Evolutionary conservation across 768 basidiomycete species (phyloP), one percentile per base, ranked within the genome.

Genomic region (Amyloporia xantha): DNA sequence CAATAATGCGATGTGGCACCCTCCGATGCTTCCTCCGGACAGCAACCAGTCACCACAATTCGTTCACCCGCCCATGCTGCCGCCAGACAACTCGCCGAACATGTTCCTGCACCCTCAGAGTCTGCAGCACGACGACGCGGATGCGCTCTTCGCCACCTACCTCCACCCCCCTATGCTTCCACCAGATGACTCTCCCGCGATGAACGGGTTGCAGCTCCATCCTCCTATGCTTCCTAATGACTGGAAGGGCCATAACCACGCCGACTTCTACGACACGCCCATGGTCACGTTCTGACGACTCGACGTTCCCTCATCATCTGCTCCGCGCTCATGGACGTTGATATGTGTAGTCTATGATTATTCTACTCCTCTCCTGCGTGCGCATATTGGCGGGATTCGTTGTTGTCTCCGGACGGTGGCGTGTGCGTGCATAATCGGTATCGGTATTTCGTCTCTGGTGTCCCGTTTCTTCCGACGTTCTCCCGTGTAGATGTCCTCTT

Each of bases 11-110:
- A 83, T 85, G 58, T 88, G 86, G 85, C 87, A 90, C 64, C 85
- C 86, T 2, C 82, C 86, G 9, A 83, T 84, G 75, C 72, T 84
- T 55, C 69, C 77, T 3, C 77, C 79, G 54, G 76, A 58, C 44
- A 75, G 23, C 68, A 38, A 73, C 48, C 7, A 33, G 9, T 81
- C 81, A 3, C 77, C 78, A 1, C 71, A 75, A 17, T 62, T 79
- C 35, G 72, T 82, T 53, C 86, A 88, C 52, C 85, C 86, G 7
- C 82, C 83, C 2, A 83, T 86, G 83, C 70, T 83, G 2, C 77
- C 78, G 0, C 49, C 59, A 4, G 80, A 80, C 27, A 83, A 86
- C 48, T 75, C 77, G 17, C 76, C 79, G 15, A 84, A 86, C 81
- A 84, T 87, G 55, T 88, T 78, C 54, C 68, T 86, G 5, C 84